Conservation (phyloP, 148 eudicot genomes). For the Mesembryanthemum crystallinum region DNA sequence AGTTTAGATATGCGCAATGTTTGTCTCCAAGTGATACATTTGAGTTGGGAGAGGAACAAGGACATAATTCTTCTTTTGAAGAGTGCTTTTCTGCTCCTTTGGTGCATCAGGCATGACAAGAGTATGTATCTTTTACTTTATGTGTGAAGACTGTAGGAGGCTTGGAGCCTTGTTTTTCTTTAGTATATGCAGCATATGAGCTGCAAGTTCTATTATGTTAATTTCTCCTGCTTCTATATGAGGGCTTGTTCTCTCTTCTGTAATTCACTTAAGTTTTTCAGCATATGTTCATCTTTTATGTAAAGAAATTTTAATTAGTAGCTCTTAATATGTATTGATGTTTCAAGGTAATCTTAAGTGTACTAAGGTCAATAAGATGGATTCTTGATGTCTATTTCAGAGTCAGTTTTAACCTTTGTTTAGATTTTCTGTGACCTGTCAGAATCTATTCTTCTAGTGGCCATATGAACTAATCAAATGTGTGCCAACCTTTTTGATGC, state of each 20-base stretch:
- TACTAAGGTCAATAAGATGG: not conserved
- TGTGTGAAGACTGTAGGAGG: not conserved
- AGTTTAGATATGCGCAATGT: not conserved
- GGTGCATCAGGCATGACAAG: too few relatives aligned
- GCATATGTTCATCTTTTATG: not conserved
- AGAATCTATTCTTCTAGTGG: slow-evolving; percentile 6
- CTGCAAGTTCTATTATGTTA: not conserved
- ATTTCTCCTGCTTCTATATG: not conserved
- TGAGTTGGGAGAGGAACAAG: not conserved
- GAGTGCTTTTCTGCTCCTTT: not conserved
- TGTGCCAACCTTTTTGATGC: slow-evolving; percentile 39
- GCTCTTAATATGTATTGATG: not conserved
- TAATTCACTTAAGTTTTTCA: not conserved
- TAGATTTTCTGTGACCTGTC: not conserved
- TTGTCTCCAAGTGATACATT: too few relatives aligned
- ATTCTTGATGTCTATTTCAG: not conserved
- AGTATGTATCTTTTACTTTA: not conserved
- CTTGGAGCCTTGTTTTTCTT: not conserved
- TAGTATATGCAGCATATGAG: not conserved
- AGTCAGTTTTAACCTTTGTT: not conserved
- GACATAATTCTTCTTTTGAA: not conserved
- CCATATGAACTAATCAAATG: slow-evolving; percentile 13
- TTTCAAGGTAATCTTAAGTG: not conserved
- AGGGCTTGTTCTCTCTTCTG: not conserved
- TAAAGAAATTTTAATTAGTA: not conserved